Evolutionary conservation across 2,329 filamentous ascomycete species (phyloP).

Genomic region (Anthostomella pinea): DNA sequence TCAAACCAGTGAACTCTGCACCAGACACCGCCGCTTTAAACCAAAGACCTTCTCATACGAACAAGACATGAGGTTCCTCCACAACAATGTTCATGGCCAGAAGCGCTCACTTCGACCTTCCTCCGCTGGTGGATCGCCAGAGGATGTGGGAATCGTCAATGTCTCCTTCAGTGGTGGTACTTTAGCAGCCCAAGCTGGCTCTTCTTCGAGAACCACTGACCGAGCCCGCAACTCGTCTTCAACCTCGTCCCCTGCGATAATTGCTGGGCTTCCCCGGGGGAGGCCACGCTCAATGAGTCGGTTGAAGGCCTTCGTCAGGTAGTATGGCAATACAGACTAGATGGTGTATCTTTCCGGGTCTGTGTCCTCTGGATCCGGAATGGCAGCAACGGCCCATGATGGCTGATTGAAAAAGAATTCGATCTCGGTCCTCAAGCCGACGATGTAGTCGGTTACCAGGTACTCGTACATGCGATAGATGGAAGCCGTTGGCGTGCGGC

Average conservation of each 20-base stretch:
- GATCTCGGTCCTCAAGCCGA: slow-evolving; percentile 12
- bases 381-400: slow-evolving; percentile 9
- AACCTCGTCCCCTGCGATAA: slow-evolving; percentile 7
- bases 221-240: slow-evolving; percentile 5
- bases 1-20: too few relatives aligned
- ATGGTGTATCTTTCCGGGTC: slow-evolving; percentile 13
- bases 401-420: slow-evolving; percentile 16
- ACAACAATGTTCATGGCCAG: slow-evolving; percentile 8
- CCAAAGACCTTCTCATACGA: slow-evolving; percentile 4
- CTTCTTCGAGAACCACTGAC: slow-evolving; percentile 6
- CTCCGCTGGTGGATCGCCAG: slow-evolving; percentile 3
- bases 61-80: slow-evolving; percentile 10
- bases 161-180: slow-evolving; percentile 7
- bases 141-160: slow-evolving; percentile 1
- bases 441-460: slow-evolving; percentile 5
- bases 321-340: slow-evolving; percentile 11
- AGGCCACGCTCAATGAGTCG: slow-evolving; percentile 11
- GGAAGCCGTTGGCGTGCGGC: neutral
- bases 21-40: neutral
- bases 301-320: slow-evolving; percentile 13
- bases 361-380: slow-evolving; percentile 11
- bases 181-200: slow-evolving; percentile 7
- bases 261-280: slow-evolving; percentile 9
- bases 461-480: slow-evolving; percentile 14
- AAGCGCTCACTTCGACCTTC: slow-evolving; percentile 6